A percentile compares a stretch with the other conserved stretches of the same genome.
These are phyloP conservation scores for Aphanomyces euteiches DNA, from an alignment of 352 stramenopile genomes.

Conservation along the genomic window DNA sequence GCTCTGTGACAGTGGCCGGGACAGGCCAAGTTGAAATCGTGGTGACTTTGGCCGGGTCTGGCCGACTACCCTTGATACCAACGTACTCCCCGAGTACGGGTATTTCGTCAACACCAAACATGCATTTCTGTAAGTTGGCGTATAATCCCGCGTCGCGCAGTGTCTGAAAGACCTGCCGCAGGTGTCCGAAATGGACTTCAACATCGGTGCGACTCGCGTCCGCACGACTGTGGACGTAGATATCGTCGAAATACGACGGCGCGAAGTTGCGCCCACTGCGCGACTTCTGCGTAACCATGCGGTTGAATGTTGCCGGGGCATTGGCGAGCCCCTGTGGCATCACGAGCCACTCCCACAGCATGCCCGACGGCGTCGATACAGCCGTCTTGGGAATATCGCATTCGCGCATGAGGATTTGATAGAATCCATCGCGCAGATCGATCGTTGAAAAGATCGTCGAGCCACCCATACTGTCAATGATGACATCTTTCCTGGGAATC, in stretches of 20 bases:
- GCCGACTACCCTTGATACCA: slow-evolving; percentile 5
- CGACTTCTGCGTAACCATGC: slow-evolving; percentile 34
- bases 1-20: slow-evolving; percentile 31
- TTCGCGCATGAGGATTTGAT: slow-evolving; percentile 33
- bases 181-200: slow-evolving; percentile 15
- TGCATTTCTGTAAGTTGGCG: slow-evolving; percentile 36
- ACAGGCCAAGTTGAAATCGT: slow-evolving; percentile 31
- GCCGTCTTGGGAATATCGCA: slow-evolving; percentile 33
- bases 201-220: slow-evolving; percentile 28
- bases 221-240: slow-evolving; percentile 35
- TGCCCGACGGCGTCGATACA: slow-evolving; percentile 30
- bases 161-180: slow-evolving; percentile 26
- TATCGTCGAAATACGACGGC: slow-evolving; percentile 38
- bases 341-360: slow-evolving; percentile 10
- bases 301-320: slow-evolving; percentile 40
- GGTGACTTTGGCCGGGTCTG: slow-evolving; percentile 12
- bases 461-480: slow-evolving; percentile 34
- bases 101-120: slow-evolving; percentile 16
- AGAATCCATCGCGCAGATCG: slow-evolving; percentile 38
- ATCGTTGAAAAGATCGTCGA: slow-evolving; percentile 39
- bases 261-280: slow-evolving; percentile 28
- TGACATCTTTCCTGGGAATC: slow-evolving; percentile 36
- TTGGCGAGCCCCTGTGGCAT: slow-evolving; percentile 34
- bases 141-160: slow-evolving; percentile 34
- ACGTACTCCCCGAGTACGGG: slow-evolving; percentile 35